Percentiles rank a stretch among this genome's conserved stretches.
These are phyloP conservation scores for Elaeis oleifera DNA, from an alignment of 202 grass and related monocot genomes.

Conservation along the genomic window DNA sequence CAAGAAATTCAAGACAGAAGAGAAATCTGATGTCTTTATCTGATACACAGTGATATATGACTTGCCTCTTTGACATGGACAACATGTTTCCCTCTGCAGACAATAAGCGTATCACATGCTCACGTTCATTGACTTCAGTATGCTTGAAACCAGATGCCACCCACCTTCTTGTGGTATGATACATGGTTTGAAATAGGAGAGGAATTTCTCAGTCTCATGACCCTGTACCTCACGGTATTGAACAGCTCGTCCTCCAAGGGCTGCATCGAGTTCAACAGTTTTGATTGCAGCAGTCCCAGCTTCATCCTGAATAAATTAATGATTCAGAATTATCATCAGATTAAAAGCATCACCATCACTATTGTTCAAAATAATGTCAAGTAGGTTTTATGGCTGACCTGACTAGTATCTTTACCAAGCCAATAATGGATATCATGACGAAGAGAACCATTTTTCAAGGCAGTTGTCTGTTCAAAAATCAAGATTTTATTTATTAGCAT, in stretches of 20 bases:
- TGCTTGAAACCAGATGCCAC: slow-evolving; percentile 81
- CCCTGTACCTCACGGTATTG: slow-evolving; percentile 98
- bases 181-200: slow-evolving; percentile 99
- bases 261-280: slow-evolving; percentile 90
- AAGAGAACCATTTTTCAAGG: slow-evolving; percentile 84
- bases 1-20: not conserved
- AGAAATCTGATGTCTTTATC: too few relatives aligned
- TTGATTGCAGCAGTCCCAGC: slow-evolving; percentile 91
- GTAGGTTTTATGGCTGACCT: slow-evolving; percentile 39
- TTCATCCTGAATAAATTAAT: slow-evolving; percentile 62
- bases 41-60: slow-evolving; percentile 14
- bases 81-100: slow-evolving; percentile 96
- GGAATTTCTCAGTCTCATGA: slow-evolving; percentile 93
- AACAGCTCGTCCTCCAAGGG: slow-evolving; percentile 82
- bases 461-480: slow-evolving; percentile 49
- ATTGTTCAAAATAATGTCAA: too few relatives aligned
- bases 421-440: slow-evolving; percentile 95
- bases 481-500: slow-evolving; percentile 1
- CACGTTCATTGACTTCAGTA: slow-evolving; percentile 53
- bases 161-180: slow-evolving; percentile 95
- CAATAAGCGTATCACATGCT: slow-evolving; percentile 68
- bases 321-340: not conserved
- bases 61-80: slow-evolving; percentile 95
- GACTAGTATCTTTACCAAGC: slow-evolving; percentile 94
- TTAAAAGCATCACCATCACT: too few relatives aligned